Percentiles rank a stretch among this genome's conserved stretches.
phyloP scores from a whole-genome alignment of 2,329 filamentous ascomycete genomes.

The Ceratocystis ficicola region DNA sequence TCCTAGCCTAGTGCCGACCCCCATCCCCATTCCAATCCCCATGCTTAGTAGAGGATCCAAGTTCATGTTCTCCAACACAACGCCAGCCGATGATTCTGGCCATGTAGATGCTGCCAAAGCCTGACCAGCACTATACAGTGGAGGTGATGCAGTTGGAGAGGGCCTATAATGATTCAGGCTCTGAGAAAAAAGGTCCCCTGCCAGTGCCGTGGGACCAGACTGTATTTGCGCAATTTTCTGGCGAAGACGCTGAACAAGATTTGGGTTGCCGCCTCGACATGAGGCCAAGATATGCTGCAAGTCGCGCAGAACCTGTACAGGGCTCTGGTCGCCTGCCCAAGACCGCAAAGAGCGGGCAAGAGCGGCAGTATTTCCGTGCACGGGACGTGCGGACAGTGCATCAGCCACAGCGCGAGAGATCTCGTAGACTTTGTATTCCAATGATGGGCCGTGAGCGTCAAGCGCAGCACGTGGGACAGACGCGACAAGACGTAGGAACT shows the following conservation, averaged over 20 bases:
- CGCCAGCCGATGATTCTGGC: slow-evolving; percentile 6
- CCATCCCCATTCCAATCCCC: slow-evolving; percentile 6
- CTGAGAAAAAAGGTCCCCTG: neutral
- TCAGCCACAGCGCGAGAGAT: slow-evolving; percentile 37
- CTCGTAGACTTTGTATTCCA: slow-evolving; percentile 39
- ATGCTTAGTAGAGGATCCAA: slow-evolving; percentile 12
- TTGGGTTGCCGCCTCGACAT: slow-evolving; percentile 34
- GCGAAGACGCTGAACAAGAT: slow-evolving; percentile 31
- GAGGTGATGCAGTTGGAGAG: neutral
- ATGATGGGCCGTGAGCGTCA: slow-evolving; percentile 38
- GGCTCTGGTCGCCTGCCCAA: slow-evolving; percentile 24
- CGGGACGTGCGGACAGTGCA: slow-evolving; percentile 27
- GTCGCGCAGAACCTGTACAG: slow-evolving; percentile 30
- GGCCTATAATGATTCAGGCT: neutral
- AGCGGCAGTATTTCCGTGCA: neutral
- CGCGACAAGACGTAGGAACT: slow-evolving; percentile 35
- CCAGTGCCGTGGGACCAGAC: neutral
- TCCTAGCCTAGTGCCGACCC: neutral
- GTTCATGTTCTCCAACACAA: slow-evolving; percentile 7
- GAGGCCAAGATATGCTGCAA: slow-evolving; percentile 33
- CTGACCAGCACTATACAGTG: neutral
- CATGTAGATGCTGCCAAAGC: neutral
- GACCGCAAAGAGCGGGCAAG: neutral
- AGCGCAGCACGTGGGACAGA: slow-evolving; percentile 36
- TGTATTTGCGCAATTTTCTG: slow-evolving; percentile 26